These are phyloP conservation scores for Saprolegnia diclina DNA, from an alignment of 352 stramenopile species.

Conservation along the genomic window DNA sequence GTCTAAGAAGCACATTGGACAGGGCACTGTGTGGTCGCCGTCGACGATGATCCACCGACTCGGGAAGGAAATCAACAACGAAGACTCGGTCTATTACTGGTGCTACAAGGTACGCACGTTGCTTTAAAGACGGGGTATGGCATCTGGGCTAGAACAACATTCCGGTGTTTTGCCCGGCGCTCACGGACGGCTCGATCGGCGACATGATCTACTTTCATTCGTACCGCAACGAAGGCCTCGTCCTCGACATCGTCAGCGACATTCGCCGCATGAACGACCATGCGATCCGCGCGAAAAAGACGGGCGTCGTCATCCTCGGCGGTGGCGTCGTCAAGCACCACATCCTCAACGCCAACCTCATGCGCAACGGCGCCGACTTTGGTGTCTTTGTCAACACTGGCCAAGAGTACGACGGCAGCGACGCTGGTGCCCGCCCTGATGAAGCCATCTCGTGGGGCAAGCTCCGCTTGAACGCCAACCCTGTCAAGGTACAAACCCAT, in stretches of 20 bases:
- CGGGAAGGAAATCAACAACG: constrained; percentile 98
- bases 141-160: constrained; percentile 90
- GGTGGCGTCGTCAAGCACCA: constrained; percentile 99
- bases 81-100: constrained; percentile 99
- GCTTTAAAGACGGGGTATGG: not conserved
- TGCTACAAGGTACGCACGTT: constrained; percentile 69
- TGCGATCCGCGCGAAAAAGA: constrained; percentile 91
- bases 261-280: constrained; percentile 98
- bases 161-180: constrained; percentile 97
- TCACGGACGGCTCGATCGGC: constrained; percentile 99
- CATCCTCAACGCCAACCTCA: constrained; percentile 99
- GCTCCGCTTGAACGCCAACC: constrained; percentile 89
- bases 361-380: constrained; percentile 99
- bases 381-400: constrained; percentile 99
- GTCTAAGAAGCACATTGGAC: not conserved
- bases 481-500: constrained; percentile 86
- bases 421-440: constrained; percentile 95
- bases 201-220: constrained; percentile 99
- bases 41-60: constrained; percentile 95
- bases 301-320: constrained; percentile 98
- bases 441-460: constrained; percentile 99
- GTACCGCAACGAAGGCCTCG: constrained; percentile 96
- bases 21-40: constrained; percentile 92
- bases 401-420: constrained; percentile 98
- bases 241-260: constrained; percentile 96